These are phyloP conservation scores for Elsinoe necatrix DNA, from an alignment of 2,329 filamentous ascomycete genomes.

Conservation along the genomic window DNA sequence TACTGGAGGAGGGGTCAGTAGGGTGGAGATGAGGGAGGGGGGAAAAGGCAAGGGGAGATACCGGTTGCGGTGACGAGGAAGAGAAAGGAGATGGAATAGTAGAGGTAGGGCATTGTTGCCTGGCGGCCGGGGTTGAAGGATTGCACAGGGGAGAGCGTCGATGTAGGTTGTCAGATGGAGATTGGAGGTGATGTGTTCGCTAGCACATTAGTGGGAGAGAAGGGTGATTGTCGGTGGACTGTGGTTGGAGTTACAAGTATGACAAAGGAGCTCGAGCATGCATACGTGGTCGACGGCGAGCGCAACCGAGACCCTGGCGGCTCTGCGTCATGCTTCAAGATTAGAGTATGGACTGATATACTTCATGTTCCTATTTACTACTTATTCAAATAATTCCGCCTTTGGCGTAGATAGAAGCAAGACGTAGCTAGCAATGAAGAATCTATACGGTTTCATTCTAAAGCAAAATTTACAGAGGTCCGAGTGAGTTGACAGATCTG, in stretches of 20 bases:
- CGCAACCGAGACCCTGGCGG: neutral
- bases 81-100: constrained; percentile 68
- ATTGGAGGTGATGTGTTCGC: neutral
- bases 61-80: constrained; percentile 63
- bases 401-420: too few species aligned
- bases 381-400: too few species aligned
- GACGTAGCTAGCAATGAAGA: too few species aligned
- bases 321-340: neutral
- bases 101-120: constrained; percentile 61
- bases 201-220: neutral
- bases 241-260: neutral
- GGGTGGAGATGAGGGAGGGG: constrained; percentile 10
- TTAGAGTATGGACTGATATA: too few species aligned
- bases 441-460: too few species aligned
- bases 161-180: neutral
- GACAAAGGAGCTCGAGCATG: constrained; percentile 4
- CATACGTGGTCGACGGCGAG: neutral
- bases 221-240: neutral
- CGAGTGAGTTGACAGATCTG: too few species aligned
- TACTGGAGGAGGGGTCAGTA: constrained; percentile 34
- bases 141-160: neutral
- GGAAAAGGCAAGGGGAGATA: constrained; percentile 38
- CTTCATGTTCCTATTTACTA: too few species aligned
- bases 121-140: neutral
- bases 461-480: too few species aligned